phyloP scores from a whole-genome alignment of 768 basidiomycete genomes.

The Flagelloscypha sp. region DNA sequence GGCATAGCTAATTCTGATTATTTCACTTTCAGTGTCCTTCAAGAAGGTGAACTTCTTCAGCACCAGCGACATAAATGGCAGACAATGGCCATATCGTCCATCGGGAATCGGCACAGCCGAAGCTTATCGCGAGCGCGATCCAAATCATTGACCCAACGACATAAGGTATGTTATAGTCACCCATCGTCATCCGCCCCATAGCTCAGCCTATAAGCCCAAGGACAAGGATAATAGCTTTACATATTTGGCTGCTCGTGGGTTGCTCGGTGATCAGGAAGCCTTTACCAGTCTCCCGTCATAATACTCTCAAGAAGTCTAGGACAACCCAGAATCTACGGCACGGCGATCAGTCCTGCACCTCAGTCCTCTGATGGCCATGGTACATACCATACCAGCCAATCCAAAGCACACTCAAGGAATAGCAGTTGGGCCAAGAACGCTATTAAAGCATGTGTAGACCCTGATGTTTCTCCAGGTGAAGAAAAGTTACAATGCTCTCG shows the following conservation, averaged over 20 bases:
- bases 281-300: slow-evolving; percentile 31
- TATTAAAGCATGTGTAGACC: slow-evolving; percentile 21
- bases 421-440: slow-evolving; percentile 38
- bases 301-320: slow-evolving; percentile 11
- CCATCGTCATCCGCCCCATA: slow-evolving; percentile 11
- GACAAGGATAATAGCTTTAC: no score
- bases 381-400: no score
- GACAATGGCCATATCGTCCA: slow-evolving; percentile 48
- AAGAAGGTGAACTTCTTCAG: slow-evolving; percentile 54
- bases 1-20: slow-evolving; percentile 1
- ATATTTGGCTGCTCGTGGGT: slow-evolving; percentile 51
- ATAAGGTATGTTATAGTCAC: slow-evolving; percentile 16
- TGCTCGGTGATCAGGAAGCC: slow-evolving; percentile 55
- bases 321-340: slow-evolving; percentile 15
- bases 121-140: slow-evolving; percentile 56
- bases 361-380: slow-evolving; percentile 24
- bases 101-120: slow-evolving; percentile 57
- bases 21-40: slow-evolving; percentile 45
- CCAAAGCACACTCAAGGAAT: slow-evolving; percentile 30
- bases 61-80: slow-evolving; percentile 63
- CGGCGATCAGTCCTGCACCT: slow-evolving; percentile 12
- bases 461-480: slow-evolving; percentile 11
- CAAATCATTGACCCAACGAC: slow-evolving; percentile 41
- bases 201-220: no score
- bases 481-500: slow-evolving; percentile 22